Percentiles rank a stretch among this genome's conserved stretches.
These are phyloP conservation scores for Pseudogymnoascus sp. DNA, from an alignment of 2,329 filamentous ascomycete species.

Conservation along the genomic window DNA sequence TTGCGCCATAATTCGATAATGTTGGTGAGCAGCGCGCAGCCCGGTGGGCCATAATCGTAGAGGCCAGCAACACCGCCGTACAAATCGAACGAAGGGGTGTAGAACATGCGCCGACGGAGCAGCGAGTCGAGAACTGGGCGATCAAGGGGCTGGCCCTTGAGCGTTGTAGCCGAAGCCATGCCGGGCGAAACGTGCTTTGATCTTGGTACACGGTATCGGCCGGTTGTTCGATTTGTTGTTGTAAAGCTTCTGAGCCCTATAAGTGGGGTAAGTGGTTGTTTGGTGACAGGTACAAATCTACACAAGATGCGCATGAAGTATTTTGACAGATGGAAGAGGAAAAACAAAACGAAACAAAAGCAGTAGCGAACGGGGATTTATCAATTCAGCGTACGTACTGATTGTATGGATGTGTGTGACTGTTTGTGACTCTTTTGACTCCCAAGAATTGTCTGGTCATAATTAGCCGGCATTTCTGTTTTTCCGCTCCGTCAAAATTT, in stretches of 20 bases:
- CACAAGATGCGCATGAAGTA: conserved; percentile 32
- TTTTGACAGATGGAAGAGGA: not conserved
- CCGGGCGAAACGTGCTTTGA: conserved; percentile 29
- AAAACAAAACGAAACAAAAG: not conserved
- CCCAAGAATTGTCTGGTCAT: not conserved
- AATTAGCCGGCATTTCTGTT: conserved; percentile 4
- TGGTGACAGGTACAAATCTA: conserved; percentile 28
- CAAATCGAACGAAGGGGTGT: conserved; percentile 91
- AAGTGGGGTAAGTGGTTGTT: conserved; percentile 19
- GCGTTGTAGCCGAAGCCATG: conserved; percentile 62
- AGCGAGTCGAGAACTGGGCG: conserved; percentile 73
- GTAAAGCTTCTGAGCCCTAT: conserved; percentile 30
- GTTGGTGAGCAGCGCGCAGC: conserved; percentile 61
- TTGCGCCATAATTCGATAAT: conserved; percentile 66
- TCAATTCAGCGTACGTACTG: conserved; percentile 5
- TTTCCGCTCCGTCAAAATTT: conserved; percentile 10
- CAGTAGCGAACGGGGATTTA: not conserved
- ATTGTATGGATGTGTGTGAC: not conserved
- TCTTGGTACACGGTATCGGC: conserved; percentile 27
- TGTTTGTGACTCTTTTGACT: not conserved
- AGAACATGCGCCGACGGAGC: conserved; percentile 83
- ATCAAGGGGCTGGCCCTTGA: conserved; percentile 86
- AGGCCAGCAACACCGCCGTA: conserved; percentile 81
- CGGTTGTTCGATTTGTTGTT: conserved; percentile 18
- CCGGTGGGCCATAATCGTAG: conserved; percentile 64